A percentile compares a stretch with the other conserved stretches of the same genome.
Conservation (phyloP, 257 asterid species). For the Solanum piurae region DNA sequence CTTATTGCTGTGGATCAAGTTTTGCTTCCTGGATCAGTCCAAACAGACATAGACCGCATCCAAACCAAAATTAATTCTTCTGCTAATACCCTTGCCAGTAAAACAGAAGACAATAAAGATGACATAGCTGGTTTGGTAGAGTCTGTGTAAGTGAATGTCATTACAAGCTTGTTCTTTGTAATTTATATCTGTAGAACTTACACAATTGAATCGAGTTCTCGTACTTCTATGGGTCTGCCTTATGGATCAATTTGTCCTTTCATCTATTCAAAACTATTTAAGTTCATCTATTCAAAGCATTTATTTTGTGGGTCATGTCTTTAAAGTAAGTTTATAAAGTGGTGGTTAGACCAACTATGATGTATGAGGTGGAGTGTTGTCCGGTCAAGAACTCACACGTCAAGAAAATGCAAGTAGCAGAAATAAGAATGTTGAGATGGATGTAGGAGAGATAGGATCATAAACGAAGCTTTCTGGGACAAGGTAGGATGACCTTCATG, state of each 20-base stretch:
- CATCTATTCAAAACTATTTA: background rate
- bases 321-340: background rate
- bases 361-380: background rate
- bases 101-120: slow-evolving; percentile 44
- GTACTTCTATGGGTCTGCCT: background rate
- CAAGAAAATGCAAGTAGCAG: background rate
- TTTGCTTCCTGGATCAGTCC: slow-evolving; percentile 52
- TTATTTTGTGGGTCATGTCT: background rate
- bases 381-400: background rate
- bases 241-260: background rate
- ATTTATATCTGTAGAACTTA: background rate
- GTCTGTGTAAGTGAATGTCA: slow-evolving; percentile 42
- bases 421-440: background rate
- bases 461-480: background rate
- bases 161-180: background rate
- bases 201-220: background rate
- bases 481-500: background rate
- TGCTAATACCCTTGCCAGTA: slow-evolving; percentile 52
- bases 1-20: slow-evolving; percentile 47
- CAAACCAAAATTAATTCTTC: slow-evolving; percentile 65
- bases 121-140: slow-evolving; percentile 43
- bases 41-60: slow-evolving; percentile 62
- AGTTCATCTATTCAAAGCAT: background rate
- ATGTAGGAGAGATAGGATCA: background rate
- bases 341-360: background rate